Conservation (phyloP, 805 yeast species). For the Candida parachauliodes region DNA sequence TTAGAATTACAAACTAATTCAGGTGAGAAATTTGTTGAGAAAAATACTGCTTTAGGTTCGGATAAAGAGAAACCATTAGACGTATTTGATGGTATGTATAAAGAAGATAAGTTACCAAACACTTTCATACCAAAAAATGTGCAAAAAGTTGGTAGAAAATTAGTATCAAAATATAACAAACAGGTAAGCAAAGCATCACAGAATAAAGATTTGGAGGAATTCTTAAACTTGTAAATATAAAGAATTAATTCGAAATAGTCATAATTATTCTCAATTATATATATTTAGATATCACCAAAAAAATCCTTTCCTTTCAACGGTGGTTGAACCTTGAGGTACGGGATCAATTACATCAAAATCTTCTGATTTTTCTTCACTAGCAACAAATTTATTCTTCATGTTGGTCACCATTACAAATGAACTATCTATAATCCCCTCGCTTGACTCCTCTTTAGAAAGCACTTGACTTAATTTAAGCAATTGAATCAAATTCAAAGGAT, state of each 20-base stretch:
- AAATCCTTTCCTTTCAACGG: constrained; percentile 7
- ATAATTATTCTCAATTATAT: no score
- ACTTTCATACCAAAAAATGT: constrained; percentile 29
- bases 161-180: neutral
- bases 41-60: constrained; percentile 55
- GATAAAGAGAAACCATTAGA: constrained; percentile 64
- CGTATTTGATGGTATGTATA: constrained; percentile 70
- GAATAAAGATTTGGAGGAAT: neutral
- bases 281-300: constrained; percentile 6
- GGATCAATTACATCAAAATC: constrained; percentile 48
- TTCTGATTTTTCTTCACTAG: constrained; percentile 12
- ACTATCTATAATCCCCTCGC: constrained; percentile 4
- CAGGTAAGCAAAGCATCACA: neutral
- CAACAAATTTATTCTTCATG: constrained; percentile 9
- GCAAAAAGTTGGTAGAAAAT: constrained; percentile 22
- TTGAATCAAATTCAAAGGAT: constrained; percentile 10
- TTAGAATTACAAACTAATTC: constrained; percentile 42
- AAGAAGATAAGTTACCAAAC: constrained; percentile 41
- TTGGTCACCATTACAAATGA: constrained; percentile 13
- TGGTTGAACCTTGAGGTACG: constrained; percentile 7
- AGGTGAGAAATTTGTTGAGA: constrained; percentile 46
- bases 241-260: no score
- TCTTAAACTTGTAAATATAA: constrained; percentile 18
- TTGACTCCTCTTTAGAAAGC: neutral
- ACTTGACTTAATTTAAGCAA: constrained; percentile 1